phyloP scores from a whole-genome alignment of 2,329 filamentous ascomycete species.

The Pyricularia grisea region DNA sequence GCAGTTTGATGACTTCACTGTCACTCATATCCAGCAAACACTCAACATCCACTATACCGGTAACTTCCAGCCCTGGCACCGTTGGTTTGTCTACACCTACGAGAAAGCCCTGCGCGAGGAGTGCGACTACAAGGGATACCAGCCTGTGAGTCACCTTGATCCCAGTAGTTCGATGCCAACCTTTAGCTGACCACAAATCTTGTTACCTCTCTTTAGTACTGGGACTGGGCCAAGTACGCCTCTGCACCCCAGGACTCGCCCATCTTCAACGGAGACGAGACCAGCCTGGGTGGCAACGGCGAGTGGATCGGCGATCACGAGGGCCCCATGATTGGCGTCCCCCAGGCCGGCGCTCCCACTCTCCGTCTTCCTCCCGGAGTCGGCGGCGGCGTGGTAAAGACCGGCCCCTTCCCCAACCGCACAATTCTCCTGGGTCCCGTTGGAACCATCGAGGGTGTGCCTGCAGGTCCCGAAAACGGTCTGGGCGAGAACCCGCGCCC shows the following conservation, averaged over 20 bases:
- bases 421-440: slow-evolving; percentile 30
- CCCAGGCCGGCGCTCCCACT: slow-evolving; percentile 15
- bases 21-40: slow-evolving; percentile 37
- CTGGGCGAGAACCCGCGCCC: slow-evolving; percentile 23
- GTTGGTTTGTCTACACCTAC: slow-evolving; percentile 18
- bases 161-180: too few relatives aligned
- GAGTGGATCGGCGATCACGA: slow-evolving; percentile 14
- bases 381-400: slow-evolving; percentile 45
- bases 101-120: slow-evolving; percentile 21
- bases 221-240: slow-evolving; percentile 33
- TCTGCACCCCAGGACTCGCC: slow-evolving; percentile 28
- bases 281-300: slow-evolving; percentile 36
- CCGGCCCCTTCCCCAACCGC: slow-evolving; percentile 37
- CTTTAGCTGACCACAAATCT: background rate
- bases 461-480: background rate
- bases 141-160: slow-evolving; percentile 19
- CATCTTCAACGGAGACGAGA: slow-evolving; percentile 38
- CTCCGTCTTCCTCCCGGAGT: slow-evolving; percentile 31
- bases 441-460: slow-evolving; percentile 8
- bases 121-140: slow-evolving; percentile 26
- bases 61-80: slow-evolving; percentile 21
- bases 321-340: slow-evolving; percentile 17
- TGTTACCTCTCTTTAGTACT: slow-evolving; percentile 20
- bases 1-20: slow-evolving; percentile 36
- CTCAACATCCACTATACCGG: slow-evolving; percentile 30